Conservation (phyloP, 495 filamentous ascomycete species). For the Paragyromitra xinjiangensis region DNA sequence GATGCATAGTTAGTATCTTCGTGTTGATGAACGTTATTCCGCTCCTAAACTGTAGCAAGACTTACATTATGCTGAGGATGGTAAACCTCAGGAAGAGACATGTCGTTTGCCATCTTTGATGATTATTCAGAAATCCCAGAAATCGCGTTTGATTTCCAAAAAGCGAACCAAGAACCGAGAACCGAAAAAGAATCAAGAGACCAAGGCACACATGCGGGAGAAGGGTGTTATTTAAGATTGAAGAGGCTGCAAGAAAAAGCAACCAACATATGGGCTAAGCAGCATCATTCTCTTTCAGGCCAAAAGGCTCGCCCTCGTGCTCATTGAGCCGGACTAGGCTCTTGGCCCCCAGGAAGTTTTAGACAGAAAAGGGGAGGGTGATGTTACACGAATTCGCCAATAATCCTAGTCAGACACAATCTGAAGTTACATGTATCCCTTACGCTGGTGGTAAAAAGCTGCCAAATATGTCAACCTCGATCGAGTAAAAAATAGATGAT, state of each 20-base stretch:
- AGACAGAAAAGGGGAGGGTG: neutral
- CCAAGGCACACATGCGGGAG: slow-evolving; percentile 2
- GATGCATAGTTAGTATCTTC: neutral
- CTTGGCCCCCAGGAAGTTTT: neutral
- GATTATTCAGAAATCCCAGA: slow-evolving; percentile 2
- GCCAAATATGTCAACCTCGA: too few species aligned
- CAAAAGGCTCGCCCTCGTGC: neutral
- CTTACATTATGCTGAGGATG: slow-evolving; percentile 18
- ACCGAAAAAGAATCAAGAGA: neutral
- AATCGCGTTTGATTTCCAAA: neutral
- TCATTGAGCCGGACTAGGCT: neutral
- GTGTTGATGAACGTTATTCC: neutral
- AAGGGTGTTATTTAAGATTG: slow-evolving; percentile 32
- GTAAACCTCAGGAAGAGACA: slow-evolving; percentile 27
- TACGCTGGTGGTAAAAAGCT: too few species aligned
- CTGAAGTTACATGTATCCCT: neutral
- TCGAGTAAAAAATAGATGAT: too few species aligned
- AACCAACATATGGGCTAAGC: neutral
- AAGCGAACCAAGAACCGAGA: neutral
- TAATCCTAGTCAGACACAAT: neutral
- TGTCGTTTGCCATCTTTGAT: slow-evolving; percentile 9
- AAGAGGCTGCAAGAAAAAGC: neutral
- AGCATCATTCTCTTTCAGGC: neutral
- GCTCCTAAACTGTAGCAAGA: neutral
- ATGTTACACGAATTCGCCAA: slow-evolving; percentile 9